Base-by-base conservation (phyloP, 2,329 filamentous ascomycete genomes). In the Ascocoryne sarcoides region DNA sequence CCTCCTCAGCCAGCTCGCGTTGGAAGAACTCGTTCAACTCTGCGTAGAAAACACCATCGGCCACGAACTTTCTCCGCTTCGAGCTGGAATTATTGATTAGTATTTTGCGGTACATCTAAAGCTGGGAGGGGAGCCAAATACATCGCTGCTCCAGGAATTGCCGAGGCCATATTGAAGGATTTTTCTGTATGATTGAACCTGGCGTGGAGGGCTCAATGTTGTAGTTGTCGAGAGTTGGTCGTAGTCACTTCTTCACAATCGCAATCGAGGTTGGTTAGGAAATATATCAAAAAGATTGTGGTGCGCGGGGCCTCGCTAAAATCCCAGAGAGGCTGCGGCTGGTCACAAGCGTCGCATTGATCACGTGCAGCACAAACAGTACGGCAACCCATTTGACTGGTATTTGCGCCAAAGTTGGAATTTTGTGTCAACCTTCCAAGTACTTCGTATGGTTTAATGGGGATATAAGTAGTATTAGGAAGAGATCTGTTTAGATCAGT, bases 11-110 rank as follows among this genome's bases (percentile, higher is more conserved):
- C 68, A 98, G 79, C 76, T 98, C 92, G 71, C 92, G 90, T 82
- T 96, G 92, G 87, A 98, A 98, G 84, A 98, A 98, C 78, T 98
- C 92, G 84, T 98, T 98, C 72, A 98, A 77, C 76, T 98, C 92
- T 77, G 92, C 92, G 74, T 95, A 98, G 86, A 98, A 98, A 65
- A 98, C 92, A 82, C 92, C 92, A 73, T 98, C 92, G 60, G 84
- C 85, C 67, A 90, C 83, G 76, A 89, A 90, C 82, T 90, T 90
- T 79, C 84, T 85, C 71, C 83, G 74, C 82, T 90, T 90, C 69
- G 84, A 89, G 71, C 84, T 89, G 65, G 55, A 19, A n/a, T 8
- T 35, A 18, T 12, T 3, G 19, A 19, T 35, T 19, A 35, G 32
- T 20, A 35, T 14, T 19, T n/a, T n/a, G n/a, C n/a, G n/a, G n/a